Conservation (phyloP, 75 land plant species). For the Sequoia sempervirens region DNA sequence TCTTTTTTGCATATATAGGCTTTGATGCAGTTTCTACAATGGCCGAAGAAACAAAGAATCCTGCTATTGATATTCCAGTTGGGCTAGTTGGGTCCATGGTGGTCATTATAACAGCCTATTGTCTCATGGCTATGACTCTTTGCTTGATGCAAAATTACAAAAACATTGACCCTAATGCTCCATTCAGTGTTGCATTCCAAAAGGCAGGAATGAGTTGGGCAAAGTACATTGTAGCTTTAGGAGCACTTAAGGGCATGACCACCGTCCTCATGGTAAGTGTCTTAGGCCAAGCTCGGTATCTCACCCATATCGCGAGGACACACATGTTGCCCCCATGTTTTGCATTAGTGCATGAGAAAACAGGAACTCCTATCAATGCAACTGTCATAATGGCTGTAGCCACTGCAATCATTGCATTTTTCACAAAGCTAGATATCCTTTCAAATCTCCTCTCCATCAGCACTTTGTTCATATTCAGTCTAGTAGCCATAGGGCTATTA, state of each 20-base stretch:
- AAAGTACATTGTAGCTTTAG: conserved; percentile 79
- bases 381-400: conserved; percentile 53
- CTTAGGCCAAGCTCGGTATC: conserved; percentile 77
- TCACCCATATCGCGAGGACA: conserved; percentile 81
- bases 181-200: conserved; percentile 53
- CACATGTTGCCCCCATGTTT: conserved; percentile 86
- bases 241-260: conserved; percentile 87
- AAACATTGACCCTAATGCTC: conserved; percentile 40
- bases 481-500: conserved; percentile 68
- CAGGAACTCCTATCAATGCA: conserved; percentile 78
- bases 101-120: conserved; percentile 32
- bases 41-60: conserved; percentile 74
- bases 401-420: conserved; percentile 59
- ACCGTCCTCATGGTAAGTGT: conserved; percentile 68
- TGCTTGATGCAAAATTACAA: conserved; percentile 40
- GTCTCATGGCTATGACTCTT: conserved; percentile 44
- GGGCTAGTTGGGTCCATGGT: conserved; percentile 65
- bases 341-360: conserved; percentile 41
- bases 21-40: conserved; percentile 76
- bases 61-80: conserved; percentile 61
- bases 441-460: conserved; percentile 71
- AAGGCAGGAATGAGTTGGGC: conserved; percentile 72
- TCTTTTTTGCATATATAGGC: conserved; percentile 58
- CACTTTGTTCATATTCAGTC: conserved; percentile 78
- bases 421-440: conserved; percentile 60